Base-by-base conservation (phyloP, 2,329 filamentous ascomycete species). In the Magnaporthiopsis incrustans region DNA sequence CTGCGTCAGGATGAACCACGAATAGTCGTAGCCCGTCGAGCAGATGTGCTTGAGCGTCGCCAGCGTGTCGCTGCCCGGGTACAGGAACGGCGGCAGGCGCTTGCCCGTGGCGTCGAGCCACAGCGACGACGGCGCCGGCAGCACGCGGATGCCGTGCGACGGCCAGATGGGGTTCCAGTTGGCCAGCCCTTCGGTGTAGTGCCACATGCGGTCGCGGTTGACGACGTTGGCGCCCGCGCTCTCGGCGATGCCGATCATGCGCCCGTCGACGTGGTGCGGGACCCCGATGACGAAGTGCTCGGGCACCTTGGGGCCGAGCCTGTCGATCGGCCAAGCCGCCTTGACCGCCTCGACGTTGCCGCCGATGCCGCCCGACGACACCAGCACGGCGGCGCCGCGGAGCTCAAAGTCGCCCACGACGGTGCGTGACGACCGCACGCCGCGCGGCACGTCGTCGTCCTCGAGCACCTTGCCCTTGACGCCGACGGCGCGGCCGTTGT, bases 131-230 rank as follows among this genome's bases (percentile, higher is more conserved):
- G 85, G 85, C 0, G 81, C 85, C 0, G 85, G 83, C 18, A 87
- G 74, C 2, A 87, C 78, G 44, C 85, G 82, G 67, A 87, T 87
- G 26, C 85, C 85, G 68, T 87, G 85, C 18, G 69, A 66, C 0
- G 84, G 84, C 85, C 85, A 87, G 71, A 87, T 86, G 4, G 84
- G 77, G 64, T 86, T 74, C 85, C 85, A 87, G 70, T 88, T 87
- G 63, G 79, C 76, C 14, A 88, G 71, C 0, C 85, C 85, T 68
- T 88, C 85, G 14, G 84, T 87, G 70, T 88, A 88, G 71, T 87
- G 85, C 85, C 85, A 88, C 85, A 87, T 87, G 58, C 85, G 76
- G 69, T 87, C 85, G 61, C 81, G 78, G 73, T 88, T 87, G 75
- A 87, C 77, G 65, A 86, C 69, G 65, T 78, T 76, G 1, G 82